A percentile compares a stretch with the other conserved stretches of the same genome.
Conservation (phyloP, 345 rosid genomes). For the Fremontodendron californicum region DNA sequence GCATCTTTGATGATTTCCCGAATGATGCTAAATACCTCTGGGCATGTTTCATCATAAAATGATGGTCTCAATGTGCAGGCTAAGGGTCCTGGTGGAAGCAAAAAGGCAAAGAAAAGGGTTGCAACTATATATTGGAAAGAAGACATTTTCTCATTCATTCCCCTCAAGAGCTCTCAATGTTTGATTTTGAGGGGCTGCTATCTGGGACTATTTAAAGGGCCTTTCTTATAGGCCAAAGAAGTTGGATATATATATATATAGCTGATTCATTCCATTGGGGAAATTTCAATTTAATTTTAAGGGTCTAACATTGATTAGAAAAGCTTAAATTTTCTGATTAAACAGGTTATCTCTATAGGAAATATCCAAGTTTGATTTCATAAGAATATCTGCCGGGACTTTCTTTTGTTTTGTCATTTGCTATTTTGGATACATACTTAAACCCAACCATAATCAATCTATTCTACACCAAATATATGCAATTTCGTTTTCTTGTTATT, state of each 20-base stretch:
- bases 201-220: background rate
- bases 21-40: conserved; percentile 16
- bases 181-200: background rate
- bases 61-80: conserved; percentile 14
- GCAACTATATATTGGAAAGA: background rate
- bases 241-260: background rate
- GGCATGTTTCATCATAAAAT: conserved; percentile 30
- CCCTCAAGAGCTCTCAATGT: background rate
- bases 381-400: background rate
- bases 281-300: background rate
- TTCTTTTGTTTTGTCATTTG: background rate
- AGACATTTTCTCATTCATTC: background rate
- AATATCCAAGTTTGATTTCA: background rate
- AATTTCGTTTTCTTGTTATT: background rate
- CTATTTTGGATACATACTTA: background rate
- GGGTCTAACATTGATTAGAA: background rate
- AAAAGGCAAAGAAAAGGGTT: background rate
- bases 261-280: background rate
- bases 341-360: background rate
- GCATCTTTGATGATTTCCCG: conserved; percentile 17
- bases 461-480: background rate
- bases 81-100: background rate
- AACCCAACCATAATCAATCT: background rate
- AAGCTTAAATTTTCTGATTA: background rate
- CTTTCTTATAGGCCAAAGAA: background rate